Conservation (phyloP, 2,329 filamentous ascomycete species). For the Akanthomyces muscarius region DNA sequence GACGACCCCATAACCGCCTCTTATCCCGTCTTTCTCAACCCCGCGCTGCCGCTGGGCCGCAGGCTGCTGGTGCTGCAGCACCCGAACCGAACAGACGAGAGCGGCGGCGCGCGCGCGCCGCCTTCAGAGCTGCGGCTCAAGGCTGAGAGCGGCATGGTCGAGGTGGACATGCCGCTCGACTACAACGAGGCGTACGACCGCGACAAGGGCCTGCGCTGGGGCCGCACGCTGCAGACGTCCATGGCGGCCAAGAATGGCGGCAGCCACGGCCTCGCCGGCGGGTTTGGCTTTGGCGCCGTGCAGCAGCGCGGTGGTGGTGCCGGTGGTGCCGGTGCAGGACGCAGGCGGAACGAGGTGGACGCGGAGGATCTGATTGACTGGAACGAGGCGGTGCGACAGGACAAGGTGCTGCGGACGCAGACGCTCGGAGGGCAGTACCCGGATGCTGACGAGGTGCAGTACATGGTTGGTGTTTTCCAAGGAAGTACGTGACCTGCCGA, state of each 20-base stretch:
- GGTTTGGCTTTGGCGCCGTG: conserved; percentile 60
- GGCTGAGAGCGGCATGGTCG: conserved; percentile 74
- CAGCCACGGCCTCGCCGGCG: conserved; percentile 66
- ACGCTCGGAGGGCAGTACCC: conserved; percentile 81
- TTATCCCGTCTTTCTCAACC: conserved; percentile 86
- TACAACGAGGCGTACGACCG: conserved; percentile 73
- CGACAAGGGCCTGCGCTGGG: conserved; percentile 77
- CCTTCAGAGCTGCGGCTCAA: conserved; percentile 80
- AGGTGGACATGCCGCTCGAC: conserved; percentile 85
- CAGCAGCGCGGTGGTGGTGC: conserved; percentile 35
- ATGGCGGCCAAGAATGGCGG: conserved; percentile 58
- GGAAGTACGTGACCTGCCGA: conserved; percentile 53
- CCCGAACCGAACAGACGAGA: conserved; percentile 66
- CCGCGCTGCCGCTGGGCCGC: conserved; percentile 56
- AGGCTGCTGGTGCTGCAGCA: conserved; percentile 84
- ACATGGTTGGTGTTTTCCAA: conserved; percentile 91
- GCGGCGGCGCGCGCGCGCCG: conserved; percentile 35
- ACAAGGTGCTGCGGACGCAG: conserved; percentile 72
- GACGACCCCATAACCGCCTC: conserved; percentile 66
- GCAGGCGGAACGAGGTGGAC: conserved; percentile 37
- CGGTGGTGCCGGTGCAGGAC: conserved; percentile 23
- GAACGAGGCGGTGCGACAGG: conserved; percentile 62
- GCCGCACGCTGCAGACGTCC: conserved; percentile 65
- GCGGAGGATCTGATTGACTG: conserved; percentile 53
- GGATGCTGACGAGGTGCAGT: conserved; percentile 66